phyloP scores from a whole-genome alignment of 2,329 filamentous ascomycete species.

The Neoarthrinium moseri region DNA sequence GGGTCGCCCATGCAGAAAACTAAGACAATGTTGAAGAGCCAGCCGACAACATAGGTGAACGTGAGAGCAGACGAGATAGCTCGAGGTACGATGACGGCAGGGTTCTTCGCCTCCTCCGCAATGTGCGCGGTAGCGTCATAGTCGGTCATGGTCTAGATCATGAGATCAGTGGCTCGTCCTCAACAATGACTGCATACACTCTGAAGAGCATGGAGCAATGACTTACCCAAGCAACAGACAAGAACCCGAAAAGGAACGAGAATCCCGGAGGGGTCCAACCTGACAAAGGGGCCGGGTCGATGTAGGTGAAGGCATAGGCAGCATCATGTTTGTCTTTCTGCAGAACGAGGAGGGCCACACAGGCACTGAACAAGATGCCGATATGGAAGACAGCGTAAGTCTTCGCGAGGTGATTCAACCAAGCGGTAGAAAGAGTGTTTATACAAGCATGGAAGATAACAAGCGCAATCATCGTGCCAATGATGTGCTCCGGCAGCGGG shows the following conservation, averaged over 20 bases:
- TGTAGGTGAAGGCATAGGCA: constrained; percentile 53
- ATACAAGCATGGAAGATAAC: constrained; percentile 50
- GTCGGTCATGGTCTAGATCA: constrained; percentile 47
- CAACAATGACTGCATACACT: background rate
- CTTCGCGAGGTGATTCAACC: constrained; percentile 59
- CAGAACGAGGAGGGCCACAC: constrained; percentile 48
- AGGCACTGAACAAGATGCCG: constrained; percentile 47
- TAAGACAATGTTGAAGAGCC: constrained; percentile 57
- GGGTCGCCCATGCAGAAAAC: constrained; percentile 56
- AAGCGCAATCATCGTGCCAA: constrained; percentile 55
- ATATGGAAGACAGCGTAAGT: constrained; percentile 58
- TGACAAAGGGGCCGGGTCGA: constrained; percentile 39
- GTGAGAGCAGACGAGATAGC: constrained; percentile 55
- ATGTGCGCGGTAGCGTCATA: constrained; percentile 43
- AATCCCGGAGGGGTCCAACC: constrained; percentile 55
- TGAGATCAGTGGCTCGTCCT: background rate
- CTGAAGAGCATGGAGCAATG: background rate
- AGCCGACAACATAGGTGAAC: constrained; percentile 55
- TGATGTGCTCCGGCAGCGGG: constrained; percentile 43
- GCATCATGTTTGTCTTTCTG: constrained; percentile 50
- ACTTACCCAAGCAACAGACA: constrained; percentile 51
- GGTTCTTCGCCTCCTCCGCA: constrained; percentile 43
- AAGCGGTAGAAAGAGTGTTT: constrained; percentile 55
- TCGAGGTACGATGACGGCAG: constrained; percentile 39
- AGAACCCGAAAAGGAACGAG: constrained; percentile 59